Evolutionary conservation across 1,284 basidiomycete genomes (phyloP), one percentile per base, ranked within the genome.

Genomic region (Melampsora larici-populina): DNA sequence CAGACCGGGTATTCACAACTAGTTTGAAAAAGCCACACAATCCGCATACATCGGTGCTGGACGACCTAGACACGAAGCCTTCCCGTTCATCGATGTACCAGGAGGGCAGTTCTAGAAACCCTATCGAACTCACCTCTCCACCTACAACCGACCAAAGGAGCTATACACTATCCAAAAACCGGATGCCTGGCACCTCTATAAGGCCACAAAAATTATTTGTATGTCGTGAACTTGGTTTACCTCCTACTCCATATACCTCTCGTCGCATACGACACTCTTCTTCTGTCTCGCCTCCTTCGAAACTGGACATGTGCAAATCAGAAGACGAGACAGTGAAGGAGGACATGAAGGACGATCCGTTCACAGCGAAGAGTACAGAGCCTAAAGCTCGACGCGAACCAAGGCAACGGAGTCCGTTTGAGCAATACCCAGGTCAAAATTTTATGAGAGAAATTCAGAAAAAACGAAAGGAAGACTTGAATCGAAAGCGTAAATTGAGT

Each of bases 401-500:
- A 13, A 24, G 24, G 18, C 65, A 64, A 17, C 21, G 62, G 48
- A 66, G 62, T 21, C 69, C 78, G 15, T 24, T 40, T 48, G 80
- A 79, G 40, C 79, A 80, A 40, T 75, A 40, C 43, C 33, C 51
- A 26, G 79, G 81, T 9, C 71, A 80, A 49, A 31, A 64, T 4
- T 79, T 64, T 29, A 70, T 80, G 68, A 63, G 80, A 13, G 76
- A 73, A 62, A 18, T 79, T 51, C 78, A 79, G 49, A 58, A 66
- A 31, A 70, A 78, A 62, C 64, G 80, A 29, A 78, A 71, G 36
- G 48, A 48, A 46, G 69, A 74, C n/a, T 49, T 80, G 29, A n/a
- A 63, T 33, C 55, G 33, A 64, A 55, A 24, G 15, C 17, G 48
- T 17, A 70, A 31, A 31, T 51, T 31, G 8, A 58, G 29, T n/a